Conservation (phyloP, 345 rosid genomes). For the Eucalyptus dawsonii region DNA sequence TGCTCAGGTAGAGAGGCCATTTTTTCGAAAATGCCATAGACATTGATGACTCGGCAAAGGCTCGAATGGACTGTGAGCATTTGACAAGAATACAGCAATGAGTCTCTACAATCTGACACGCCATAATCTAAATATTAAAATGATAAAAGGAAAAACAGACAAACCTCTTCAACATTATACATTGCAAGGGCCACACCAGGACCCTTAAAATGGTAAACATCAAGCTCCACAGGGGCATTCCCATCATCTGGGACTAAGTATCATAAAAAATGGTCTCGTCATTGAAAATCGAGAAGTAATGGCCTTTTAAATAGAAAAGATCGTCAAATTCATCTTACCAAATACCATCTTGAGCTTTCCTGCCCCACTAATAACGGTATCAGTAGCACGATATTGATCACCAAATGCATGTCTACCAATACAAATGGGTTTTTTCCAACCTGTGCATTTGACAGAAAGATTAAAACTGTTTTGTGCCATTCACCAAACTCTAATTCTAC, state of each 20-base stretch:
- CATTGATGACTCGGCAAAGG: constrained; percentile 96
- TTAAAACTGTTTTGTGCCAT: background rate
- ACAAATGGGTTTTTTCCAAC: constrained; percentile 95
- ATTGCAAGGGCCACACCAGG: constrained; percentile 94
- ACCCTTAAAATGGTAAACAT: constrained; percentile 75
- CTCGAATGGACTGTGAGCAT: constrained; percentile 60
- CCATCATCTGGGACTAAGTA: constrained; percentile 70
- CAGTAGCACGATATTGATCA: constrained; percentile 96
- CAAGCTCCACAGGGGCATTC: constrained; percentile 45
- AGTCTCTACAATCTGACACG: background rate
- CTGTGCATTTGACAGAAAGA: constrained; percentile 16
- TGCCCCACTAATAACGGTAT: constrained; percentile 58
- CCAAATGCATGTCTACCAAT: constrained; percentile 99
- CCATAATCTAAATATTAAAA: background rate
- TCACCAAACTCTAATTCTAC: background rate
- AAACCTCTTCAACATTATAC: constrained; percentile 95
- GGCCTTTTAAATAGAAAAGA: background rate
- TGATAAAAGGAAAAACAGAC: background rate
- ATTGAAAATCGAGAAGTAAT: background rate
- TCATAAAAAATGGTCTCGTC: background rate
- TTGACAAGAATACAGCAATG: background rate
- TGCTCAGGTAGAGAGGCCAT: constrained; percentile 96
- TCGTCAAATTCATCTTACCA: constrained; percentile 29
- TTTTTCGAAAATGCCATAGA: constrained; percentile 69
- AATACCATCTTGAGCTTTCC: constrained; percentile 94